Conservation (phyloP, 164 flowering plant genomes). For the Vitis amurensis region DNA sequence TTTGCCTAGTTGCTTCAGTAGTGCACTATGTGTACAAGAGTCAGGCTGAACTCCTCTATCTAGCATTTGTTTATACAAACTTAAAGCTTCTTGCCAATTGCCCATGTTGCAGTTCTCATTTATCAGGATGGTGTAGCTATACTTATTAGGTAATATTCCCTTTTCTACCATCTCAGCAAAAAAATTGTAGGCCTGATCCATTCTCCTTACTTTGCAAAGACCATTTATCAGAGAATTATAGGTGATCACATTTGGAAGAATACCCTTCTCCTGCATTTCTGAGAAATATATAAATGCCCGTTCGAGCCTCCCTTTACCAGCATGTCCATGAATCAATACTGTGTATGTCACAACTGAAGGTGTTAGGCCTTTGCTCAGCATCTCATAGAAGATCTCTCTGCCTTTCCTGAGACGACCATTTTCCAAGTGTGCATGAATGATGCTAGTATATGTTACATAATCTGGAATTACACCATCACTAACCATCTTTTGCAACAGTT, state of each 20-base stretch:
- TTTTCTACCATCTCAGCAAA: conserved; percentile 53
- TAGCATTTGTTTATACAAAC: conserved; percentile 62
- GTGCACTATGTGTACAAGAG: conserved; percentile 47
- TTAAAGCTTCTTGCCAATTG: conserved; percentile 56
- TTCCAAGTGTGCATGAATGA: conserved; percentile 51
- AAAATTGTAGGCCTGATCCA: conserved; percentile 45
- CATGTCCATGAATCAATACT: conserved; percentile 61
- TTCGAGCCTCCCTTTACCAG: conserved; percentile 39
- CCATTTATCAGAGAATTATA: conserved; percentile 74
- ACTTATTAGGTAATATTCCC: conserved; percentile 61
- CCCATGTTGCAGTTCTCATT: conserved; percentile 47
- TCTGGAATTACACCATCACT: conserved; percentile 53
- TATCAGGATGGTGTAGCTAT: conserved; percentile 64
- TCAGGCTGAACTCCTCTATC: conserved; percentile 60
- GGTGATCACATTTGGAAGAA: conserved; percentile 66
- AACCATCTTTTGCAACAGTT: conserved; percentile 47
- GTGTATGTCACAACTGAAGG: conserved; percentile 77
- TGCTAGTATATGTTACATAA: conserved; percentile 60
- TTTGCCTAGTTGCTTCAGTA: conserved; percentile 44
- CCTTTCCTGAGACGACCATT: conserved; percentile 47
- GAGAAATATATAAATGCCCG: conserved; percentile 48
- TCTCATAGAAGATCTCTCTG: conserved; percentile 42
- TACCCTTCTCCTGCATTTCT: conserved; percentile 56
- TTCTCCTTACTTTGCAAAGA: conserved; percentile 46
- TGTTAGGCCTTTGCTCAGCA: conserved; percentile 45